Base-by-base conservation (phyloP, 192 early-diverging fungal genomes). In the Backusella australiensis region DNA sequence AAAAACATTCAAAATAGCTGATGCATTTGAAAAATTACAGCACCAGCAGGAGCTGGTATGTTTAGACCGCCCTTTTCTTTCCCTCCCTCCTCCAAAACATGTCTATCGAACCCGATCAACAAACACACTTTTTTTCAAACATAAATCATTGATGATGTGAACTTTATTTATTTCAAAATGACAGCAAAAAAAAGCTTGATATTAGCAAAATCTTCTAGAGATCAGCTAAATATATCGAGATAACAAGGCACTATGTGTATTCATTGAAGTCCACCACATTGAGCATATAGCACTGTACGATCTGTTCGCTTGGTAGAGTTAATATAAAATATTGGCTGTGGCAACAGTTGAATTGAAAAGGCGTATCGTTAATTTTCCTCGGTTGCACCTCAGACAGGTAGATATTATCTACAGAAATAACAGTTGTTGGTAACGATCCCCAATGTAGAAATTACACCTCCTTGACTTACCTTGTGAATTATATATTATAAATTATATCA, bases 161-260 rank as follows among this genome's bases (percentile, higher is more conserved):
- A 53, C 49, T 53, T 53, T 53, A 53, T 53, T 53, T 53, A 53
- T 53, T 53, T 53, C 49, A 53, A 53, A 53, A 53, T 53, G 49
- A 53, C 49, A 53, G 19, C 49, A 53, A 53, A 53, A 53, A 53
- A 53, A 53, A 53, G 49, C 49, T 53, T 53, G 19, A 53, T 23
- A 53, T 53, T 53, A 53, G 14, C 49, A 53, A 53, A 53, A 53
- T 53, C 4, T 53, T 53, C 49, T 53, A 23, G 49, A 21, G 49
- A 53, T 53, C 49, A 53, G 49, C 49, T 53, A 53, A 53, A 53
- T 53, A 53, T 53, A 53, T 53, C 49, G 49, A 53, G 49, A 53
- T 53, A 53, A 4, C 49, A 53, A 53, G 49, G n/a, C 49, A 53
- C 49, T 53, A 5, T 0, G n/a, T 53, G 49, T 53, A 53, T 53